These are phyloP conservation scores for Gracilaria vermiculophylla DNA, from an alignment of 23 red algal species.

Conservation along the genomic window DNA sequence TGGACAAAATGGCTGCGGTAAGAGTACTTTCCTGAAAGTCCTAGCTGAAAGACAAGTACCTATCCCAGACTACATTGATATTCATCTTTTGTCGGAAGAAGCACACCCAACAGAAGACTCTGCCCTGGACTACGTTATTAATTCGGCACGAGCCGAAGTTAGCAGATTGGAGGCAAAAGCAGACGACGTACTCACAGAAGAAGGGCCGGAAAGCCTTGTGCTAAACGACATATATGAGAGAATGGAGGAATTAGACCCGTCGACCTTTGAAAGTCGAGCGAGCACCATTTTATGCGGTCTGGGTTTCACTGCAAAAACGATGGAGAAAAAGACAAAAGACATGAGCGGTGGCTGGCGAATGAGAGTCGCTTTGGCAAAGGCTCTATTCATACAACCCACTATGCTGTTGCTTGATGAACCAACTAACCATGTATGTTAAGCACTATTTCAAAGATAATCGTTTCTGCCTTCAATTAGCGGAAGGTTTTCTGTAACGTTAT, in stretches of 20 bases:
- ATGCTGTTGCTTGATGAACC: slow-evolving; percentile 97
- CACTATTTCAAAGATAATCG: neutral
- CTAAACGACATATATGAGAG: slow-evolving; percentile 81
- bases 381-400: slow-evolving; percentile 88
- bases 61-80: slow-evolving; percentile 88
- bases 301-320: slow-evolving; percentile 80
- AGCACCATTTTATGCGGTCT: slow-evolving; percentile 89
- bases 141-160: slow-evolving; percentile 72
- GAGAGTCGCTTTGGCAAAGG: slow-evolving; percentile 90
- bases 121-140: slow-evolving; percentile 86
- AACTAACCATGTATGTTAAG: slow-evolving; percentile 77
- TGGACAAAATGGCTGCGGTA: slow-evolving; percentile 90
- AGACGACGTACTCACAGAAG: slow-evolving; percentile 63
- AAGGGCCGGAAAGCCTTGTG: slow-evolving; percentile 64
- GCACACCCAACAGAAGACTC: slow-evolving; percentile 72
- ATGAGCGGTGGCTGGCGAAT: slow-evolving; percentile 98
- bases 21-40: slow-evolving; percentile 84
- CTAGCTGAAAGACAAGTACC: slow-evolving; percentile 80
- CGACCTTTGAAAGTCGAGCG: slow-evolving; percentile 85
- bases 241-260: slow-evolving; percentile 79
- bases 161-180: slow-evolving; percentile 54
- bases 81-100: slow-evolving; percentile 81
- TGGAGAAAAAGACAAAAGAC: slow-evolving; percentile 71
- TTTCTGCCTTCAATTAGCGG: neutral
- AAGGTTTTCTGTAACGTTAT: neutral